Evolutionary conservation across 1,284 basidiomycete genomes (phyloP).

Genomic region (Fomitopsis schrenkii): DNA sequence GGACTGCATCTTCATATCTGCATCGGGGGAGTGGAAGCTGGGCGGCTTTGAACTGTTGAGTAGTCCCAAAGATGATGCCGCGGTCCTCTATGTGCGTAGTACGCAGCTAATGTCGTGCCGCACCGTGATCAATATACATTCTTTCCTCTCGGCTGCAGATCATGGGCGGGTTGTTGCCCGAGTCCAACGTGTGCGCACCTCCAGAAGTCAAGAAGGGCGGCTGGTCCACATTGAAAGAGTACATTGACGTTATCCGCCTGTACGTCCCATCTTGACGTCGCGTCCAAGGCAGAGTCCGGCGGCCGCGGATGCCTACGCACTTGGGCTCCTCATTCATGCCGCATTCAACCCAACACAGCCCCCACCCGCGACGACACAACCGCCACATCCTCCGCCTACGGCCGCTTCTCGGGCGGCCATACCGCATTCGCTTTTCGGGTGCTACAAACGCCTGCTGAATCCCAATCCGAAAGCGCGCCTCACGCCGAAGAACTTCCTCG

Average conservation of each 20-base stretch:
- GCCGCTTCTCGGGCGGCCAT: conserved; percentile 76
- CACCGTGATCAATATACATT: conserved; percentile 17
- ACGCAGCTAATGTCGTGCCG: conserved; percentile 12
- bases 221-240: conserved; percentile 85
- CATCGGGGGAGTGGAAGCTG: conserved; percentile 94
- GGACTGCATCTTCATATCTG: conserved; percentile 84
- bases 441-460: conserved; percentile 85
- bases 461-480: conserved; percentile 83
- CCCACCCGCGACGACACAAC: conserved; percentile 61
- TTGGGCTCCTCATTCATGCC: conserved; percentile 81
- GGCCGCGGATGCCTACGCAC: conserved; percentile 79
- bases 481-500: conserved; percentile 74
- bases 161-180: conserved; percentile 66
- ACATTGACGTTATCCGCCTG: conserved; percentile 20
- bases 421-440: conserved; percentile 72
- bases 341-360: conserved; percentile 83
- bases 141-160: conserved; percentile 43
- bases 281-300: conserved; percentile 60
- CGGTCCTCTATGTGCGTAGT: conserved; percentile 73
- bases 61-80: conserved; percentile 70
- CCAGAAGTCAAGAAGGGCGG: conserved; percentile 93
- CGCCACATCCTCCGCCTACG: conserved; percentile 70
- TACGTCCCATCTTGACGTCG: conserved; percentile 6
- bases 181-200: conserved; percentile 53
- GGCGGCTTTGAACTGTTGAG: conserved; percentile 93